Conservation (phyloP, 2,329 filamentous ascomycete species). For the Fusarium paranaense region DNA sequence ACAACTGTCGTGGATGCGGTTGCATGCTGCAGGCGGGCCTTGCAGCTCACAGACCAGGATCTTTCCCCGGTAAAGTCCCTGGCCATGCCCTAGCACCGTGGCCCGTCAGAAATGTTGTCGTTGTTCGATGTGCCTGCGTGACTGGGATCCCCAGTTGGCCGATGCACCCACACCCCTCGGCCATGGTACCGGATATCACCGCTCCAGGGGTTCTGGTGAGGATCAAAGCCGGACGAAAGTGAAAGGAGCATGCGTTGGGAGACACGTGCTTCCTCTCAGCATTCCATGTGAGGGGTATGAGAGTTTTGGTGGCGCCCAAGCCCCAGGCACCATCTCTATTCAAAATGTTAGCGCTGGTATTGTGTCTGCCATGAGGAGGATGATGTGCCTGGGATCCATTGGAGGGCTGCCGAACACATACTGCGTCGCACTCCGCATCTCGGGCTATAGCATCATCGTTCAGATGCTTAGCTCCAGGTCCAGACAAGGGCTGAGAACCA, state of each 20-base stretch:
- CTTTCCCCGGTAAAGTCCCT: slow-evolving; percentile 39
- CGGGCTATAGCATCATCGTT: neutral
- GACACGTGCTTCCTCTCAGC: slow-evolving; percentile 18
- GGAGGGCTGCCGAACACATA: neutral
- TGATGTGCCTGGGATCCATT: neutral
- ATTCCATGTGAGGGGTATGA: slow-evolving; percentile 8
- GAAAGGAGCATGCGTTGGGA: slow-evolving; percentile 14
- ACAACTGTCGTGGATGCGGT: slow-evolving; percentile 39
- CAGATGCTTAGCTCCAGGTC: neutral
- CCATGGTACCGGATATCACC: slow-evolving; percentile 41
- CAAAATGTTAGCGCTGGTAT: neutral
- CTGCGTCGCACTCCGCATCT: neutral
- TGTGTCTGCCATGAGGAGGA: neutral
- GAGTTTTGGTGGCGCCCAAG: neutral
- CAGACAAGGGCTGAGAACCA: slow-evolving; percentile 3
- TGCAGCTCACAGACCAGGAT: slow-evolving; percentile 39
- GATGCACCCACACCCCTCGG: slow-evolving; percentile 38
- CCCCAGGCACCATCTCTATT: neutral
- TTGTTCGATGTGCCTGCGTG: slow-evolving; percentile 19
- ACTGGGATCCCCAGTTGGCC: slow-evolving; percentile 10
- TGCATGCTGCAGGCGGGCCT: slow-evolving; percentile 43
- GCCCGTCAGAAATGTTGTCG: slow-evolving; percentile 36
- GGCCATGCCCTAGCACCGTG: slow-evolving; percentile 35
- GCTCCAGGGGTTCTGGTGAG: slow-evolving; percentile 30
- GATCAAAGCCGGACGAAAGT: slow-evolving; percentile 4